These are phyloP conservation scores for Amphirosellinia nigrospora DNA, from an alignment of 495 filamentous ascomycete genomes.

Conservation along the genomic window DNA sequence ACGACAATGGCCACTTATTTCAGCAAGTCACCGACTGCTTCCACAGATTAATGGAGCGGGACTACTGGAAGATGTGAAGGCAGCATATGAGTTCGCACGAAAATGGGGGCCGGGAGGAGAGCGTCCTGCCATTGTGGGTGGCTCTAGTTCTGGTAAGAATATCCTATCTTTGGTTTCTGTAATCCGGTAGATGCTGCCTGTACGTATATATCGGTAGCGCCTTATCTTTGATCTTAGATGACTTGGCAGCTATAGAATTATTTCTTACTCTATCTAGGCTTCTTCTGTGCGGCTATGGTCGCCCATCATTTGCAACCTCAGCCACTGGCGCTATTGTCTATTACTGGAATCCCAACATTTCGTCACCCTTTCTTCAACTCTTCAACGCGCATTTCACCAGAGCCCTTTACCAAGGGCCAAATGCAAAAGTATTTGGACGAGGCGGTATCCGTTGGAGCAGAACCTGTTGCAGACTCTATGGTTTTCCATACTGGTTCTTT, in stretches of 20 bases:
- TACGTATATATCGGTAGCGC: not conserved
- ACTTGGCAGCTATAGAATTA: not conserved
- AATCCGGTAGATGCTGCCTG: not conserved
- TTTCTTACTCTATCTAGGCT: conserved; percentile 16
- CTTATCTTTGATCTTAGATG: not conserved
- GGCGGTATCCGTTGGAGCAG: not conserved
- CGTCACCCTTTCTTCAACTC: conserved; percentile 36
- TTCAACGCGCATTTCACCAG: conserved; percentile 22
- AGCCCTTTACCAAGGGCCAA: not conserved
- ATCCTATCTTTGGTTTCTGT: not conserved
- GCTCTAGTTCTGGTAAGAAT: not conserved
- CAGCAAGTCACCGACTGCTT: conserved; percentile 34
- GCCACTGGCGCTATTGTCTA: conserved; percentile 34
- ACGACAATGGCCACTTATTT: conserved; percentile 34
- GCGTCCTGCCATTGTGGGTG: not conserved
- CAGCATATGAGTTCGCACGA: conserved; percentile 32
- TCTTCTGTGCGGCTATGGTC: conserved; percentile 33
- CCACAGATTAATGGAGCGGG: conserved; percentile 27
- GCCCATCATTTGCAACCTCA: conserved; percentile 29
- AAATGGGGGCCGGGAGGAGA: not conserved
- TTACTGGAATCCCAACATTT: conserved; percentile 37
- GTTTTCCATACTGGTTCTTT: not conserved
- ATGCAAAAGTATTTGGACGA: not conserved
- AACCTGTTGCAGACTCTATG: not conserved
- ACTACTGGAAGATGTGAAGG: conserved; percentile 29